phyloP scores from a whole-genome alignment of 2,329 filamentous ascomycete species.

The Capronia coronata region DNA sequence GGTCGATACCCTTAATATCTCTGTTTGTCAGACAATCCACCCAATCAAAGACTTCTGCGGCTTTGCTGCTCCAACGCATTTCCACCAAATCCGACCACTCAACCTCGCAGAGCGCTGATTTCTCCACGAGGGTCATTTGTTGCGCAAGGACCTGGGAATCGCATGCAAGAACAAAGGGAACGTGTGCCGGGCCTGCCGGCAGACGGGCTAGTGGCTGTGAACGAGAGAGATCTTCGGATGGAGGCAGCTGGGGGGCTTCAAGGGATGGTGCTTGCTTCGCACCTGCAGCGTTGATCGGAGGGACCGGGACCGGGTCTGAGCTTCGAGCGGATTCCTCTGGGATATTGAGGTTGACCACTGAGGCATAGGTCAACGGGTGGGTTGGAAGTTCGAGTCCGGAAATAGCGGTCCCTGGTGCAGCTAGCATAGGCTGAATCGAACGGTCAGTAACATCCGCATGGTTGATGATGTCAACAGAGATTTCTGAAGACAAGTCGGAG shows the following conservation, averaged over 20 bases:
- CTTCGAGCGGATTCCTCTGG: conserved; percentile 30
- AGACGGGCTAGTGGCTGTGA: conserved; percentile 11
- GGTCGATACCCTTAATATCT: conserved; percentile 51
- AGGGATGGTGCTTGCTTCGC: background rate
- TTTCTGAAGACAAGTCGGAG: conserved; percentile 48
- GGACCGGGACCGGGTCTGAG: conserved; percentile 32
- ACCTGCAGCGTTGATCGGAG: conserved; percentile 2
- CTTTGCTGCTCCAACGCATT: conserved; percentile 55
- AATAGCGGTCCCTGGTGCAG: conserved; percentile 33
- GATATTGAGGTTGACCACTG: conserved; percentile 40
- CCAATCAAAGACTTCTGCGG: conserved; percentile 51
- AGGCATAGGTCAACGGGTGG: conserved; percentile 42
- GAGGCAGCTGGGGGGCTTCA: background rate
- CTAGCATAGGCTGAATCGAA: conserved; percentile 31
- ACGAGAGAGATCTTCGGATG: conserved; percentile 1
- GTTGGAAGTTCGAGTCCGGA: conserved; percentile 39
- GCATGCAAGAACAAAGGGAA: conserved; percentile 58
- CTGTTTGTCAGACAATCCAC: conserved; percentile 54
- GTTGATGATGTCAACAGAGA: conserved; percentile 48
- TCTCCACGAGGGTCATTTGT: conserved; percentile 60
- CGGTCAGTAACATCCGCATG: conserved; percentile 33
- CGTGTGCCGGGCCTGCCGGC: conserved; percentile 38
- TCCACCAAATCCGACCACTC: conserved; percentile 62
- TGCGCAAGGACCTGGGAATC: conserved; percentile 56
- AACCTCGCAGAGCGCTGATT: conserved; percentile 59